Evolutionary conservation across 148 eudicot genomes (phyloP), one percentile per base, ranked within the genome.

Genomic region (Rhododendron williamsianum): DNA sequence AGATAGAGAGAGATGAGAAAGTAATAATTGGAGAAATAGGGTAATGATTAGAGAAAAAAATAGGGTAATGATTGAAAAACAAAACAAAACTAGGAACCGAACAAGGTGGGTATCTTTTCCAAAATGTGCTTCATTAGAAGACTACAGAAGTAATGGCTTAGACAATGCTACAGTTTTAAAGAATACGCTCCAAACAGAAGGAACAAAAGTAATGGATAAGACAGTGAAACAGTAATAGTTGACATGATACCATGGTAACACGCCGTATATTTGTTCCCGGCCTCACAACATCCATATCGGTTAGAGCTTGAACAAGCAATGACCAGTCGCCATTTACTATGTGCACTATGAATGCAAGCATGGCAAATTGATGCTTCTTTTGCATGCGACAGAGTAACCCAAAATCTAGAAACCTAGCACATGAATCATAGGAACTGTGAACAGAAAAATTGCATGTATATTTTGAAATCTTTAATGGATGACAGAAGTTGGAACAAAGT

Each of bases 311-410:
- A 85, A 95, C 98, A 88, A 97, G 98, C 74, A 96, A 94, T 65
- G 92, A 90, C 99, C 99, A 97, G 86, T 97, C 98, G 23, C 98
- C 98, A 94, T 97, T 93, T 72, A 95, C 98, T 86, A 97, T 94
- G 89, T 97, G 98, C 83, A 97, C 94, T 69, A 95, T 95, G 78
- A 98, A 88, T 76, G 95, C 96, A 86, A 97, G 98, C 98, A 97
- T 97, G 87, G 99, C 98, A 76, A 90, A 87, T 85, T 95, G 98
- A 91, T 97, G 99, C 88, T 93, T 97, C 90, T 92, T 93, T 92
- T 97, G 94, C 98, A 97, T 94, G 76, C 93, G 96, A 84, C 99
- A 97, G 88, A 97, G 87, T 87, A 97, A 91, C 49, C 99, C 99
- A 88, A 97, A 97, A 88, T 97, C 99, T 84, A 97, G 91, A 91